These are phyloP conservation scores for Tylopilus subfusipes DNA, from an alignment of 768 basidiomycete genomes.

Conservation along the genomic window DNA sequence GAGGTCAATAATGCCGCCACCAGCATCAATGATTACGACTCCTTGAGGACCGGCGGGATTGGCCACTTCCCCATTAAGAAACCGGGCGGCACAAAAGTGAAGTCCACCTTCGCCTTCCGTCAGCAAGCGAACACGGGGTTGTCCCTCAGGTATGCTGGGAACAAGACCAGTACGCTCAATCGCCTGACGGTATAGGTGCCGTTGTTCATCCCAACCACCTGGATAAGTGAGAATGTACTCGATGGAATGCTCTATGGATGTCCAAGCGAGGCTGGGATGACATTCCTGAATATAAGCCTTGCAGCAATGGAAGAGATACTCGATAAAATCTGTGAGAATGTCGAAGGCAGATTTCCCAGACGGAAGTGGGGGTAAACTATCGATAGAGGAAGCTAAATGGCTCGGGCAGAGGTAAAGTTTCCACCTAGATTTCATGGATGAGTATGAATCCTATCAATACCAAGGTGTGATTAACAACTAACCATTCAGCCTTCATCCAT, in stretches of 20 bases:
- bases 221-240: slow-evolving; percentile 26
- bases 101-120: not conserved
- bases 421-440: slow-evolving; percentile 17
- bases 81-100: not conserved
- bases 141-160: not conserved
- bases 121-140: not conserved
- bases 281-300: slow-evolving; percentile 9
- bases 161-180: slow-evolving; percentile 7
- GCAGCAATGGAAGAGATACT: slow-evolving; percentile 3
- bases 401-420: slow-evolving; percentile 23
- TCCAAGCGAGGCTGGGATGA: slow-evolving; percentile 18
- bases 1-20: not conserved
- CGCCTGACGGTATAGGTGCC: slow-evolving; percentile 18
- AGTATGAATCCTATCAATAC: not conserved
- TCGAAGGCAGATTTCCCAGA: not conserved
- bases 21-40: not conserved
- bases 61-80: not conserved
- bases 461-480: not conserved
- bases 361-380: slow-evolving; percentile 30
- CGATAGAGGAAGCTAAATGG: slow-evolving; percentile 11
- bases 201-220: slow-evolving; percentile 25
- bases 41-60: not conserved
- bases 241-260: slow-evolving; percentile 9
- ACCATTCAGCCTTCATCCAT: slow-evolving; percentile 21
- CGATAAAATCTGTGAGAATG: not conserved